These are phyloP conservation scores for Globisporangium nodosum DNA, from an alignment of 352 stramenopile species.

Conservation along the genomic window DNA sequence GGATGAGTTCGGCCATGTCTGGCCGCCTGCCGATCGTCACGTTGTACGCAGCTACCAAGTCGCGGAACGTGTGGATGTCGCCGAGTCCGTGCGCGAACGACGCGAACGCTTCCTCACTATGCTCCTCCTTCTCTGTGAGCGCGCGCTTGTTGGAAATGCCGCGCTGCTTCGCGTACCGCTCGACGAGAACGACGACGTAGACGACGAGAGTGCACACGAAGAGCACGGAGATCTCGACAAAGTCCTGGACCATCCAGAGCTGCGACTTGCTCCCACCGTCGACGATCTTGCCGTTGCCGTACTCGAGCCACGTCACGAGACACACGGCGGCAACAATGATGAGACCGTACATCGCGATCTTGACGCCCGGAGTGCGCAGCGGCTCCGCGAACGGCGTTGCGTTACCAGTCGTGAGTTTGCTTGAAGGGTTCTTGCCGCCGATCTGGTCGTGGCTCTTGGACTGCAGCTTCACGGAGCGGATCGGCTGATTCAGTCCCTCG, in stretches of 20 bases:
- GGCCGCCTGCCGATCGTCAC: constrained; percentile 24
- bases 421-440: not conserved
- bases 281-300: constrained; percentile 19
- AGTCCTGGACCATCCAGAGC: constrained; percentile 27
- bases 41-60: constrained; percentile 22
- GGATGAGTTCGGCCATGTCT: constrained; percentile 25
- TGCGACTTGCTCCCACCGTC: constrained; percentile 19
- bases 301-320: constrained; percentile 17
- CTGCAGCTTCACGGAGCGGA: constrained; percentile 5
- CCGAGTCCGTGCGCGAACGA: not conserved
- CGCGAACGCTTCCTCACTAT: not conserved
- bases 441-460: not conserved
- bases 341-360: constrained; percentile 10
- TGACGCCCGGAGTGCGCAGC: constrained; percentile 9
- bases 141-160: not conserved
- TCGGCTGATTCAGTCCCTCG: constrained; percentile 8
- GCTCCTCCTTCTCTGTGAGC: not conserved
- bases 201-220: constrained; percentile 8
- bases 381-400: constrained; percentile 18
- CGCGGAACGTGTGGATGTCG: constrained; percentile 21
- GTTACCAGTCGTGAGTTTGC: not conserved
- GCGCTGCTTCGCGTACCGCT: constrained; percentile 5
- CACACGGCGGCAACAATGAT: constrained; percentile 16
- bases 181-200: constrained; percentile 6
- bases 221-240: constrained; percentile 21